A percentile compares a stretch with the other conserved stretches of the same genome.
phyloP scores from a whole-genome alignment of 108 stramenopile genomes.

The Aureococcus anophagefferens region DNA sequence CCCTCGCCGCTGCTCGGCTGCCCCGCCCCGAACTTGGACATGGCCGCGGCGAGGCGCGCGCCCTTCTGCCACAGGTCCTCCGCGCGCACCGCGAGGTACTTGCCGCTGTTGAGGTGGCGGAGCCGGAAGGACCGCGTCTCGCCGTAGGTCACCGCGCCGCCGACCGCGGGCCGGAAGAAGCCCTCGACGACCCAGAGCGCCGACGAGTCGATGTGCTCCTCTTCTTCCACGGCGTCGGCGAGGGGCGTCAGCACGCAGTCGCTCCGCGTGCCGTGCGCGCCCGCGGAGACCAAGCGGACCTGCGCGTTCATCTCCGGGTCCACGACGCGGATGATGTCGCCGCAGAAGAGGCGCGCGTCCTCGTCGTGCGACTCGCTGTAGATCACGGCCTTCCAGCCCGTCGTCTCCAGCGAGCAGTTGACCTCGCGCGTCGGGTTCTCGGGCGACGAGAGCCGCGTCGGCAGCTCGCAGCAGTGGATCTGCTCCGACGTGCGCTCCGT shows the following conservation, averaged over 20 bases:
- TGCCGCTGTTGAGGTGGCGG: conserved; percentile 16
- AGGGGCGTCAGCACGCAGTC: background rate
- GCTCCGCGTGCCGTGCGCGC: background rate
- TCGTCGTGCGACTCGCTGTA: conserved; percentile 1
- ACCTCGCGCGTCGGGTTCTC: conserved; percentile 5
- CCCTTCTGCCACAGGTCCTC: conserved; percentile 4
- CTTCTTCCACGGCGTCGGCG: background rate
- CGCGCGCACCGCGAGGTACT: conserved; percentile 5
- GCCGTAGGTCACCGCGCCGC: conserved; percentile 10
- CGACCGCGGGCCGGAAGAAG: background rate
- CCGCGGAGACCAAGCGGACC: background rate
- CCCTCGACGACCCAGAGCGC: conserved; percentile 18
- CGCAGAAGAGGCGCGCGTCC: background rate
- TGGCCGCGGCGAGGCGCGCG: too few species aligned
- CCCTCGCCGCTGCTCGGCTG: too few species aligned
- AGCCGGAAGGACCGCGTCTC: conserved; percentile 12
- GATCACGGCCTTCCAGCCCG: conserved; percentile 17
- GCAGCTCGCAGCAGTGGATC: too few species aligned
- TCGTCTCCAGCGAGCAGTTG: conserved; percentile 27
- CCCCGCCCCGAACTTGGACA: too few species aligned
- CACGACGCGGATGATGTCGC: conserved; percentile 10
- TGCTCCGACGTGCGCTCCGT: conserved; percentile 13
- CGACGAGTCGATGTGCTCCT: conserved; percentile 4
- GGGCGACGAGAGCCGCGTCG: conserved; percentile 8
- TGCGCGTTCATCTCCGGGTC: conserved; percentile 22